Evolutionary conservation across 805 yeast genomes (phyloP).

Genomic region (Candida bentonensis): DNA sequence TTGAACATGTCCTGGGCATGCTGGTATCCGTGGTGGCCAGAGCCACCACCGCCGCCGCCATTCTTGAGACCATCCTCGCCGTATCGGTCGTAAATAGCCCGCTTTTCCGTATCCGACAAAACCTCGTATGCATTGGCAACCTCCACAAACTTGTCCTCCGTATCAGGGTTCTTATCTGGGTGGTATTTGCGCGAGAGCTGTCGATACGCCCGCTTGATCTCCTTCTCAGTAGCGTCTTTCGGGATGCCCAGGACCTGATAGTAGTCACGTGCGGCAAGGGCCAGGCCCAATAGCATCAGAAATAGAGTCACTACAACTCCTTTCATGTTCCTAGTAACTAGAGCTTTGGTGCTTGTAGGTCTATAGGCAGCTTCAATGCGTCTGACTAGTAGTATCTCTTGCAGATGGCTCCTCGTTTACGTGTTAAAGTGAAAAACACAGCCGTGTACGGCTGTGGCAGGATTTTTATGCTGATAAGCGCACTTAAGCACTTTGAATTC

Average conservation of each 20-base stretch:
- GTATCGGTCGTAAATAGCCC: constrained; percentile 51
- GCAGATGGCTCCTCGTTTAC: no score
- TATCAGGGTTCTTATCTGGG: constrained; percentile 80
- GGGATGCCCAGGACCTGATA: constrained; percentile 53
- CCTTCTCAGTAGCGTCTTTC: constrained; percentile 57
- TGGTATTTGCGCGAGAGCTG: constrained; percentile 73
- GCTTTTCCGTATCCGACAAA: constrained; percentile 55
- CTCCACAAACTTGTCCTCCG: constrained; percentile 77
- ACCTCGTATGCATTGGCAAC: constrained; percentile 91
- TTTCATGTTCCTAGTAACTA: not conserved
- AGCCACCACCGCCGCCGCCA: constrained; percentile 25
- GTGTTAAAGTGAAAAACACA: no score
- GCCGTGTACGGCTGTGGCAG: no score
- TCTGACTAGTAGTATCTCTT: no score
- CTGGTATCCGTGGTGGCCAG: constrained; percentile 20
- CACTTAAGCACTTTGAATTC: no score
- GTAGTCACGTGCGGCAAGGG: constrained; percentile 27
- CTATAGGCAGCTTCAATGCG: constrained; percentile 1
- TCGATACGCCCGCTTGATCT: constrained; percentile 77
- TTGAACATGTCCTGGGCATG: constrained; percentile 52
- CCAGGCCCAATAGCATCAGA: constrained; percentile 9
- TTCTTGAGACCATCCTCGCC: constrained; percentile 63
- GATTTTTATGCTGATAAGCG: no score
- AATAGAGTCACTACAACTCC: constrained; percentile 3
- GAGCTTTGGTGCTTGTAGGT: no score